Conservation (phyloP, 768 basidiomycete species). For the Russula foetens region DNA sequence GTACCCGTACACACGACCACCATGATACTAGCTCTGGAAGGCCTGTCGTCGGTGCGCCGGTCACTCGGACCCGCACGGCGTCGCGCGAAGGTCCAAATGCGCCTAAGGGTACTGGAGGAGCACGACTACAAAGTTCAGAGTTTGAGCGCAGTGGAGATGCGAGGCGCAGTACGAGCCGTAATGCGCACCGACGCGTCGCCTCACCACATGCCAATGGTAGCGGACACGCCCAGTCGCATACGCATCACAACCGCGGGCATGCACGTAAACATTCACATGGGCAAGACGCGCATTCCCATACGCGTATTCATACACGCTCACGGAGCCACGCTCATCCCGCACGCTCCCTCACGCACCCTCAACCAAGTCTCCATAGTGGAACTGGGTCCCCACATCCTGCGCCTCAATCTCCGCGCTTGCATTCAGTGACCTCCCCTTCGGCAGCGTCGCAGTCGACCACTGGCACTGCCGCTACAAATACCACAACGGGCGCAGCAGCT, state of each 20-base stretch:
- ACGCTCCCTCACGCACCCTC: slow-evolving; percentile 16
- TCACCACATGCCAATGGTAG: neutral
- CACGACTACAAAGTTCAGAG: slow-evolving; percentile 10
- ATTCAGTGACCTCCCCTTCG: slow-evolving; percentile 6
- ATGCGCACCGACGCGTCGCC: slow-evolving; percentile 3
- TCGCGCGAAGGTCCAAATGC: slow-evolving; percentile 14
- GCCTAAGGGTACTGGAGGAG: neutral
- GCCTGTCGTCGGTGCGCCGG: slow-evolving; percentile 15
- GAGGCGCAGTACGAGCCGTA: slow-evolving; percentile 14
- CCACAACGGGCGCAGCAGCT: neutral
- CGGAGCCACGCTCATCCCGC: slow-evolving; percentile 4
- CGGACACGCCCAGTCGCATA: neutral
- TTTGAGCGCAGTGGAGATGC: slow-evolving; percentile 6
- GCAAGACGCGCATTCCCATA: slow-evolving; percentile 6
- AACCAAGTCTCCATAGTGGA: neutral
- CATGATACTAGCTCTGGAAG: neutral
- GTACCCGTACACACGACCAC: neutral
- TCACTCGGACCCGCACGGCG: slow-evolving; percentile 14
- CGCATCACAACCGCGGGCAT: neutral
- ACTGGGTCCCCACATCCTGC: neutral
- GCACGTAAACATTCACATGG: slow-evolving; percentile 1
- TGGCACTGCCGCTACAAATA: slow-evolving; percentile 6
- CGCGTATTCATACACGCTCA: slow-evolving; percentile 2
- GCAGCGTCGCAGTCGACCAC: slow-evolving; percentile 17
- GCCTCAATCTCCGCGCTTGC: slow-evolving; percentile 2